Evolutionary conservation across 441 rosid genomes (phyloP), one percentile per base, ranked within the genome.

Genomic region (Viola pubescens): DNA sequence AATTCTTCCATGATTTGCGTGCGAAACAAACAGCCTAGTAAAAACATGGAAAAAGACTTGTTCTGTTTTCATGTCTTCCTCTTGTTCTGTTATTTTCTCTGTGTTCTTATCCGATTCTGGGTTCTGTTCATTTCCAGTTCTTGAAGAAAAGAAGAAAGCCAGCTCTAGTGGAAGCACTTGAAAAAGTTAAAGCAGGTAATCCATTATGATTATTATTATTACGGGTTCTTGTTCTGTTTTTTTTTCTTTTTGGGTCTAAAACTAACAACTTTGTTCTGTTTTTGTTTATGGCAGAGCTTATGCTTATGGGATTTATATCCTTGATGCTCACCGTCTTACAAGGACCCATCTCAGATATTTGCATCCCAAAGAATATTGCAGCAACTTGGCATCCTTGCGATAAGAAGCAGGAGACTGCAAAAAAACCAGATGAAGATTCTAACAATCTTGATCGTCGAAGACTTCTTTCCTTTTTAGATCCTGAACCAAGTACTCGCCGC

Each of bases 291-390:
- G 80, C 45, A 88, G 97, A 94, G 79, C 72, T 94, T 52, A 86
- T 94, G 99, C 79, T 94, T 26, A 51, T 94, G 84, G 99, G 99
- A 48, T 88, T 86, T 73, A 79, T 94, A 81, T 94, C 99, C 4
- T 74, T 94, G 58, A 78, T 94, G 49, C 80, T 94, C 4, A 89
- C 89, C 4, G 78, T 86, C 45, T 5, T 61, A 4, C 82, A 81
- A 79, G 62, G 19, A 7, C 55, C 66, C 13, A 80, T 94, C 53
- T 83, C 99, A 26, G 38, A 48, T 8, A 76, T 83, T 48, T 89
- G 97, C 46, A 72, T 88, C 43, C 63, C 94, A 1, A 3, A 4
- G 43, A 60, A 50, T 5, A 2, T 79, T 16, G 96, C 77, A 41
- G 48, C 63, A 4, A 72, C 87, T 12, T 91, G 95, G 98, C 95